These are phyloP conservation scores for Perkinsus marinus DNA, from an alignment of 169 alveolate genomes.

Conservation along the genomic window DNA sequence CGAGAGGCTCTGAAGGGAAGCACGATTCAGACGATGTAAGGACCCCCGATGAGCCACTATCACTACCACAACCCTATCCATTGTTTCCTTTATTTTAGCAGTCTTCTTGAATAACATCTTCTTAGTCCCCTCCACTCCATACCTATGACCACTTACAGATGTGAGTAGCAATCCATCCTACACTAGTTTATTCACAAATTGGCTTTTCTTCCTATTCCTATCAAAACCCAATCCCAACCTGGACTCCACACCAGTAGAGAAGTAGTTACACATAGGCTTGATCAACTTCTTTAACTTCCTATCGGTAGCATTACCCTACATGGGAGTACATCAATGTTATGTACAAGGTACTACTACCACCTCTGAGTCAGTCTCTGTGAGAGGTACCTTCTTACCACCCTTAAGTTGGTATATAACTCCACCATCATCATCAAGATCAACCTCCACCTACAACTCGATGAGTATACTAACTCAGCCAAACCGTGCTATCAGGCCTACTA, in stretches of 20 bases:
- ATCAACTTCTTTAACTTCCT: constrained; percentile 10
- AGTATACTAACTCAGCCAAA: no score
- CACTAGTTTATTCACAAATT: constrained; percentile 12
- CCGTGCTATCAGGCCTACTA: constrained; percentile 16
- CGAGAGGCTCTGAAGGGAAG: no score
- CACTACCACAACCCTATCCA: constrained; percentile 6
- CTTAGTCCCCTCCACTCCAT: constrained; percentile 7
- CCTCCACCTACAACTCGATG: no score
- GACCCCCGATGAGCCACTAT: no score
- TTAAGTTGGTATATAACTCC: constrained; percentile 2
- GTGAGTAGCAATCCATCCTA: no score
- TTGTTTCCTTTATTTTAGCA: background rate
- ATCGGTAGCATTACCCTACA: constrained; percentile 7
- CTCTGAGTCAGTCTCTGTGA: background rate
- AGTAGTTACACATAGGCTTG: constrained; percentile 51
- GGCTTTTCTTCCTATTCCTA: constrained; percentile 37
- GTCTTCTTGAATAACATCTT: background rate
- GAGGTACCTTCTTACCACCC: background rate
- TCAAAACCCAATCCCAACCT: constrained; percentile 63
- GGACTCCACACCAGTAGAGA: constrained; percentile 66
- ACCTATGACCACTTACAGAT: no score
- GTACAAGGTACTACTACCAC: background rate
- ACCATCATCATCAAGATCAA: constrained; percentile 9
- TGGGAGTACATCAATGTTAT: background rate
- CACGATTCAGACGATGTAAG: no score